Evolutionary conservation across 2,329 filamentous ascomycete genomes (phyloP).

Genomic region (Aspergillus ochraceoroseus): DNA sequence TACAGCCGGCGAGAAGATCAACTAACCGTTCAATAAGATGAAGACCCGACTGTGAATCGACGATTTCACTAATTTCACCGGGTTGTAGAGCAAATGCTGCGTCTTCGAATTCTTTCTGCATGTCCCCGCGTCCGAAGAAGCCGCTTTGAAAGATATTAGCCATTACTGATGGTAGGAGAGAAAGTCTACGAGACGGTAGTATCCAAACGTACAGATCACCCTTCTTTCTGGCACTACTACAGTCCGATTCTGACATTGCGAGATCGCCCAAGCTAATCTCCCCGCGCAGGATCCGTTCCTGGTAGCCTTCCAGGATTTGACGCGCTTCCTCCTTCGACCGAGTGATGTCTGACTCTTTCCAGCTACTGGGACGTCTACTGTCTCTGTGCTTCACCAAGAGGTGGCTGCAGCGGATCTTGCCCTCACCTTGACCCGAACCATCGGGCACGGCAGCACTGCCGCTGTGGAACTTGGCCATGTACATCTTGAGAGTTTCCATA

Average conservation of each 20-base stretch:
- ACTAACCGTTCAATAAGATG: slow-evolving; percentile 90
- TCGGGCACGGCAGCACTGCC: slow-evolving; percentile 38
- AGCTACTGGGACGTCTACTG: slow-evolving; percentile 84
- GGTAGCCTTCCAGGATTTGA: slow-evolving; percentile 68
- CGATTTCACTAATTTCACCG: slow-evolving; percentile 77
- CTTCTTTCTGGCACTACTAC: slow-evolving; percentile 87
- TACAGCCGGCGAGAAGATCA: not conserved
- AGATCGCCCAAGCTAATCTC: slow-evolving; percentile 70
- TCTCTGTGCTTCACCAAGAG: slow-evolving; percentile 89
- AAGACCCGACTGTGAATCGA: slow-evolving; percentile 88
- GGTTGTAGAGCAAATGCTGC: slow-evolving; percentile 85
- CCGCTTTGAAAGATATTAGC: slow-evolving; percentile 51
- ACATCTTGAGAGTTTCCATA: slow-evolving; percentile 84
- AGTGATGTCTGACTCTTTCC: slow-evolving; percentile 85
- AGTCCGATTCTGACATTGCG: slow-evolving; percentile 85
- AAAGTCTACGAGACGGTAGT: slow-evolving; percentile 1
- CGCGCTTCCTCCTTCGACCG: slow-evolving; percentile 82
- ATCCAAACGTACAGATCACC: slow-evolving; percentile 68
- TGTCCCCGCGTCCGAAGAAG: slow-evolving; percentile 89
- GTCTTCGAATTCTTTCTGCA: slow-evolving; percentile 99
- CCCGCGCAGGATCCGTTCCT: slow-evolving; percentile 69
- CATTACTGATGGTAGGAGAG: not conserved
- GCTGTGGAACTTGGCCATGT: slow-evolving; percentile 87
- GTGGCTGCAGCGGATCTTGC: slow-evolving; percentile 90
- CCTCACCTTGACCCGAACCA: slow-evolving; percentile 49